Evolutionary conservation across 2,329 filamentous ascomycete genomes (phyloP), one percentile per base, ranked within the genome.

Genomic region (Helotiales sp.): DNA sequence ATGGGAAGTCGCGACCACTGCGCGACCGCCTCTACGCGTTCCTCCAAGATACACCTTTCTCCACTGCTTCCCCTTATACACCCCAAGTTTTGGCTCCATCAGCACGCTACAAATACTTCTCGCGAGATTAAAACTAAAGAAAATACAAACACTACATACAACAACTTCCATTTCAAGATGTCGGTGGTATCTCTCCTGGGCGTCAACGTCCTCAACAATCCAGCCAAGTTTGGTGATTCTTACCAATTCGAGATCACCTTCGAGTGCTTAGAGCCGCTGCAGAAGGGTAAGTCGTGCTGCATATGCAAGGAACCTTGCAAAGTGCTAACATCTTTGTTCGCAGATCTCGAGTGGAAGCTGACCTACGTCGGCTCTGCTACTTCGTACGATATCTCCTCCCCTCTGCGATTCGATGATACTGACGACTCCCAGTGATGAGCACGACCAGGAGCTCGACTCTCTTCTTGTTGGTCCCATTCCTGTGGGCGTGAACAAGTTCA

Each of bases 171-270:
- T 29, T 50, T 58, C 78, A 83, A 72, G 66, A 97, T 97, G 95
- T 97, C 95, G 72, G 90, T 97, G 72, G 93, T 99, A 64, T 96
- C 93, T 67, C 87, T 99, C 59, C 85, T 99, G 66, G 93, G 93
- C 72, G 95, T 99, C 70, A 90, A 95, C 76, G 90, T 99, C 68
- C 82, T 92, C 74, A 98, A 99, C 84, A 99, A 99, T 79, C 95
- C 95, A 71, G 93, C 95, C 70, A 86, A 89, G 68, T 98, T 99
- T 78, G 89, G 86, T 69, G 90, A 93, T 73, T 87, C 91, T 54
- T 99, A 99, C 75, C 87, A 95, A 75, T 96, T 99, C 68, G 93
- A 99, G 77, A 98, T 99, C 74, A 99, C 95, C 17, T 99, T 99
- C 63, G 95, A 99, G 77, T 98, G 95, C 71, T 85, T 98, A 24